These are phyloP conservation scores for Suillus brevipes DNA, from an alignment of 768 basidiomycete species.

Conservation along the genomic window DNA sequence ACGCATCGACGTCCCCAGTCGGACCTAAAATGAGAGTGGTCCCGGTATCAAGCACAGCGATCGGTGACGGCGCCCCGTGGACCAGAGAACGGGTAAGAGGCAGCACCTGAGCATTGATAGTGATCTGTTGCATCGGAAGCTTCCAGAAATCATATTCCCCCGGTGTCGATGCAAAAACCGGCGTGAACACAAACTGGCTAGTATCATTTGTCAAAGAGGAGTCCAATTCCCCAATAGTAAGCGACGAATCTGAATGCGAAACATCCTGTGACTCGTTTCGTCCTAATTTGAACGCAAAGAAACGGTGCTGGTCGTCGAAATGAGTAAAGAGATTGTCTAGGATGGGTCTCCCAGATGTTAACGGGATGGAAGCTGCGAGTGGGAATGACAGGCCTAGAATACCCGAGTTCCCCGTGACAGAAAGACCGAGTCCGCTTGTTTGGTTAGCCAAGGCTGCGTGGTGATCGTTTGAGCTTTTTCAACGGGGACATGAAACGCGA, in stretches of 20 bases:
- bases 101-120: conserved; percentile 43
- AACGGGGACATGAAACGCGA: not conserved
- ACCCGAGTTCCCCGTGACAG: conserved; percentile 50
- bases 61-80: conserved; percentile 38
- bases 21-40: conserved; percentile 60
- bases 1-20: conserved; percentile 47
- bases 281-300: conserved; percentile 53
- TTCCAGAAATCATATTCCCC: conserved; percentile 59
- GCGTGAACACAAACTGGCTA: conserved; percentile 35
- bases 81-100: conserved; percentile 47
- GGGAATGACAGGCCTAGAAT: conserved; percentile 57
- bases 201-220: conserved; percentile 32
- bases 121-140: conserved; percentile 46
- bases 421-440: conserved; percentile 44
- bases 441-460: conserved; percentile 45
- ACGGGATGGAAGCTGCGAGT: conserved; percentile 45
- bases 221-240: conserved; percentile 56
- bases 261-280: conserved; percentile 26
- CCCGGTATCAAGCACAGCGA: conserved; percentile 66
- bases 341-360: conserved; percentile 44
- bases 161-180: conserved; percentile 39
- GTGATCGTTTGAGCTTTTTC: conserved; percentile 3
- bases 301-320: conserved; percentile 40
- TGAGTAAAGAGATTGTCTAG: conserved; percentile 49
- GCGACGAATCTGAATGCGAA: conserved; percentile 39